phyloP scores from a whole-genome alignment of 495 filamentous ascomycete genomes.

The Hypoxylon intermedium region DNA sequence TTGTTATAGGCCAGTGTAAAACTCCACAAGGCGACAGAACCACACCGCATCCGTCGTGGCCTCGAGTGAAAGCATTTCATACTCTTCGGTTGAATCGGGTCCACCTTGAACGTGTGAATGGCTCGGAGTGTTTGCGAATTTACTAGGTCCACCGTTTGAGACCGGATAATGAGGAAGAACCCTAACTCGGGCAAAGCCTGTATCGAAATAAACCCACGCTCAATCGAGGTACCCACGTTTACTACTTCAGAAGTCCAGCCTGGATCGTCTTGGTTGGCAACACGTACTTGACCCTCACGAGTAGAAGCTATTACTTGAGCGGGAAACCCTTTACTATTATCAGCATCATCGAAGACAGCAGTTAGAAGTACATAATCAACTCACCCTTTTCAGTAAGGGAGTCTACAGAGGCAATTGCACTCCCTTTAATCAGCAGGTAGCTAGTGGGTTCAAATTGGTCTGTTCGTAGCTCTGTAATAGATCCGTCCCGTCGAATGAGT shows the following conservation, averaged over 20 bases:
- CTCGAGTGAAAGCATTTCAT: constrained; percentile 58
- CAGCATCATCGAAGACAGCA: constrained; percentile 10
- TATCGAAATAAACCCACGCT: constrained; percentile 39
- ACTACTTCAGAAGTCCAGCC: constrained; percentile 49
- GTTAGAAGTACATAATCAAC: constrained; percentile 3
- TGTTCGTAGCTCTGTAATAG: constrained; percentile 58
- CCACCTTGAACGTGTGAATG: constrained; percentile 63
- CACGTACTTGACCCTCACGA: constrained; percentile 49
- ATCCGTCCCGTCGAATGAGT: constrained; percentile 64
- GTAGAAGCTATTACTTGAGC: constrained; percentile 43
- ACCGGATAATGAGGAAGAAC: constrained; percentile 58
- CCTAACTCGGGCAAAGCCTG: constrained; percentile 48
- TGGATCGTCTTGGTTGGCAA: constrained; percentile 48
- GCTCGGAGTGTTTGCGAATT: constrained; percentile 57
- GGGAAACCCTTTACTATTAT: constrained; percentile 35
- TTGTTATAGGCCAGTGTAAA: constrained; percentile 63
- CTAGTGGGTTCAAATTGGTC: constrained; percentile 43
- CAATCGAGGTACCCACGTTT: constrained; percentile 12
- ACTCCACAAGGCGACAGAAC: constrained; percentile 56
- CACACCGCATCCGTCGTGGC: constrained; percentile 55
- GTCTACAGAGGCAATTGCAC: constrained; percentile 52
- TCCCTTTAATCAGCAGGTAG: constrained; percentile 51
- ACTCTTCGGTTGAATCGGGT: constrained; percentile 60
- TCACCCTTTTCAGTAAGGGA: constrained; percentile 52
- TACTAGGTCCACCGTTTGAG: constrained; percentile 60